Percentiles rank a stretch among this genome's conserved stretches.
phyloP scores from a whole-genome alignment of 257 asterid genomes.

The Haberlea rhodopensis region DNA sequence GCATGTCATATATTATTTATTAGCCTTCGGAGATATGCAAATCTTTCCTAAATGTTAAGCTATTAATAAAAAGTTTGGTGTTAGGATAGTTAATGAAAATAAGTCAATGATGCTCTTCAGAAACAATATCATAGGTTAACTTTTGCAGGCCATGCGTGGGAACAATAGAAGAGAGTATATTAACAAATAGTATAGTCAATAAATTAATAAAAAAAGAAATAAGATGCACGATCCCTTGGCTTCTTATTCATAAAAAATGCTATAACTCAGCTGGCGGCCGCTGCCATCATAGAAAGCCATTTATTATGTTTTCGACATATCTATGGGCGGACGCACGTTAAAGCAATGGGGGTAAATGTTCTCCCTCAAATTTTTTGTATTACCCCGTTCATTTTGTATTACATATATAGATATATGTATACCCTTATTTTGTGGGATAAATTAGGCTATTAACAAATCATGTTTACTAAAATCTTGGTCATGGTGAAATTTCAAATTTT shows the following conservation, averaged over 20 bases:
- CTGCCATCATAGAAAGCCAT: slow-evolving; percentile 15
- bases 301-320: slow-evolving; percentile 5
- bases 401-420: no score
- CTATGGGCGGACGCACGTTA: no score
- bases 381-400: no score
- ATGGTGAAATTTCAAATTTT: no score
- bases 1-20: no score
- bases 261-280: slow-evolving; percentile 35
- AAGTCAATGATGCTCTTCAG: not conserved
- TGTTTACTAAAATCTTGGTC: no score
- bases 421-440: no score
- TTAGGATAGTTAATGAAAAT: not conserved
- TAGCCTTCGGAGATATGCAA: no score
- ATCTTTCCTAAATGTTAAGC: not conserved
- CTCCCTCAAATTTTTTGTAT: no score
- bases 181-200: slow-evolving; percentile 3
- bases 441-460: no score
- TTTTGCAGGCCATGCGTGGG: not conserved
- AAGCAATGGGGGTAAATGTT: no score
- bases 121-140: no score
- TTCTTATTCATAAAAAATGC: slow-evolving; percentile 15
- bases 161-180: not conserved
- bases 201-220: slow-evolving; percentile 13
- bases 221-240: slow-evolving; percentile 35
- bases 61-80: not conserved